A percentile compares a stretch with the other conserved stretches of the same genome.
These are phyloP conservation scores for Clitoria ternatea DNA, from an alignment of 306 rosid genomes.

Conservation along the genomic window DNA sequence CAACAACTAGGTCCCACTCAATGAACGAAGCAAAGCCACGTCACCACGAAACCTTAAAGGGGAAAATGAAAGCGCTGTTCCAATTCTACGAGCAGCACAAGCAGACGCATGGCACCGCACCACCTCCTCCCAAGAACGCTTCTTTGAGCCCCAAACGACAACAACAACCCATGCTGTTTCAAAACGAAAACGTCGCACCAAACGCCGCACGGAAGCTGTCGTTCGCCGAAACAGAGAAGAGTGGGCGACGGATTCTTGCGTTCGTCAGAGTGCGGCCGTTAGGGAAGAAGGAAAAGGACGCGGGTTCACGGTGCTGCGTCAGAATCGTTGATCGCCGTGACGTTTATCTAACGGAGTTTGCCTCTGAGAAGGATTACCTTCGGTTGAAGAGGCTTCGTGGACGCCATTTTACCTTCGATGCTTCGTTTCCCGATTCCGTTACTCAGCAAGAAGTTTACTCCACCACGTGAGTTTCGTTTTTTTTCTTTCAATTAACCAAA, in stretches of 20 bases:
- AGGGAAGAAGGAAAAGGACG: conserved; percentile 73
- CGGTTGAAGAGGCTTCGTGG: conserved; percentile 80
- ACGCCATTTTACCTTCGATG: conserved; percentile 69
- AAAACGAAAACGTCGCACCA: conserved; percentile 43
- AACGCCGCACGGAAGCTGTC: conserved; percentile 55
- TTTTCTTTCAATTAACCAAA: neutral
- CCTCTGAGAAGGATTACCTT: conserved; percentile 60
- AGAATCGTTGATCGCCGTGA: conserved; percentile 60
- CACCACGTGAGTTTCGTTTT: conserved; percentile 62
- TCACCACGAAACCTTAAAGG: conserved; percentile 69
- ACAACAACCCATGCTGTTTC: conserved; percentile 24
- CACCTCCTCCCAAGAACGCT: conserved; percentile 41
- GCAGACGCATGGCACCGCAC: conserved; percentile 50
- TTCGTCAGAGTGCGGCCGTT: conserved; percentile 87
- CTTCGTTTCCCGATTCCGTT: conserved; percentile 66
- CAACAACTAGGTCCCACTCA: conserved; percentile 65
- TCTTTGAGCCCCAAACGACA: conserved; percentile 34
- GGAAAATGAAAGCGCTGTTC: conserved; percentile 71
- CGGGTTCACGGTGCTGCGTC: conserved; percentile 68
- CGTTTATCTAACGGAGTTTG: conserved; percentile 73
- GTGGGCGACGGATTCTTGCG: conserved; percentile 61
- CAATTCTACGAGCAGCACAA: conserved; percentile 65
- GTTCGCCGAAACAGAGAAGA: conserved; percentile 28
- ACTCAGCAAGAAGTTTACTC: conserved; percentile 77
- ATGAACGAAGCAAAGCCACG: conserved; percentile 20